Percentiles rank a stretch among this genome's conserved stretches.
Evolutionary conservation across 352 stramenopile genomes (phyloP).

Genomic region (Aphanomyces cochlioides): DNA sequence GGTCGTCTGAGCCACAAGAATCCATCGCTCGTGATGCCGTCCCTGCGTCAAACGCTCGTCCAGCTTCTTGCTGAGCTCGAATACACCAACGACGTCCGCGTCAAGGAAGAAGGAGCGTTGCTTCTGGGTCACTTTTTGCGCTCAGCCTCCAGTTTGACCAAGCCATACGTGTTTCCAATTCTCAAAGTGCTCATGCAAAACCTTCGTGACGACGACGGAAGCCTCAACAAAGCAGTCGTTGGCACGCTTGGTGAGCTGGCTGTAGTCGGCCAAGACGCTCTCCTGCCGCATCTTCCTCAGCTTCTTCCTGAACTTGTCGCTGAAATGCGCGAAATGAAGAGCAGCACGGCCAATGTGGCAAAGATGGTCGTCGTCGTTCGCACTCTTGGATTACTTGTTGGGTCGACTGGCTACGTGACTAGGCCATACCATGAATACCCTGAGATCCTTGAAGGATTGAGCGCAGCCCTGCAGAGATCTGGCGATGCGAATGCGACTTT

Average conservation of each 20-base stretch:
- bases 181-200: conserved; percentile 85
- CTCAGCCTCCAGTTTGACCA: conserved; percentile 68
- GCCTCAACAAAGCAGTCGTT: conserved; percentile 80
- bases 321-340: conserved; percentile 62
- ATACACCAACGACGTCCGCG: conserved; percentile 74
- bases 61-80: conserved; percentile 83
- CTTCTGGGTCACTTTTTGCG: conserved; percentile 76
- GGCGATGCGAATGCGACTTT: conserved; percentile 72
- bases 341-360: conserved; percentile 65
- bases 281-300: conserved; percentile 80
- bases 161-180: conserved; percentile 83
- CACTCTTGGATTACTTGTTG: conserved; percentile 76
- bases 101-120: conserved; percentile 78
- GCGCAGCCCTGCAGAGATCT: conserved; percentile 71
- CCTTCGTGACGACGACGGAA: conserved; percentile 68
- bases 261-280: conserved; percentile 67
- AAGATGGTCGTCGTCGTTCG: conserved; percentile 84
- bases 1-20: conserved; percentile 83
- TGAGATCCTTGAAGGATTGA: conserved; percentile 75
- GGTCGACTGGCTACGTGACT: conserved; percentile 79
- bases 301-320: conserved; percentile 84
- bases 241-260: conserved; percentile 77
- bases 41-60: conserved; percentile 78
- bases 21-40: conserved; percentile 71
- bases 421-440: conserved; percentile 82